These are phyloP conservation scores for Tuber indicum DNA, from an alignment of 495 filamentous ascomycete species.

Conservation along the genomic window DNA sequence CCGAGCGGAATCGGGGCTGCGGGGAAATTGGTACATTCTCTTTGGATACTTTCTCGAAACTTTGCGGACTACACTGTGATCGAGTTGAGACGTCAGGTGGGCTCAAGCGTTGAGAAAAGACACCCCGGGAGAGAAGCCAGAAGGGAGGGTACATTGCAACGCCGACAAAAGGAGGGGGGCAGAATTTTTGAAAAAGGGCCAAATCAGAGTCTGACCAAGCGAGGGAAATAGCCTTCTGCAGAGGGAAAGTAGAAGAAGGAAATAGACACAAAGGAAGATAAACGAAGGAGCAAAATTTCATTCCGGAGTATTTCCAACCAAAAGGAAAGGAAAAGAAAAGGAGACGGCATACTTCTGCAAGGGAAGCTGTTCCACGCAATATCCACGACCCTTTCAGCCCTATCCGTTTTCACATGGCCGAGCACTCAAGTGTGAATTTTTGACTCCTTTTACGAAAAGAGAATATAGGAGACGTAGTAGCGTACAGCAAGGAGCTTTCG, in stretches of 20 bases:
- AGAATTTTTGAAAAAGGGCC: constrained; percentile 29
- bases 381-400: constrained; percentile 22
- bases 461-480: constrained; percentile 32
- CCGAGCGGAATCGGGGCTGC: constrained; percentile 21
- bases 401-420: constrained; percentile 35
- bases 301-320: not conserved
- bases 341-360: constrained; percentile 31
- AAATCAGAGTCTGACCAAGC: constrained; percentile 3
- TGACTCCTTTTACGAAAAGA: constrained; percentile 38
- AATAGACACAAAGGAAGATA: constrained; percentile 8
- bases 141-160: constrained; percentile 26
- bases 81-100: constrained; percentile 16
- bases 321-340: constrained; percentile 21
- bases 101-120: constrained; percentile 9
- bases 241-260: constrained; percentile 15
- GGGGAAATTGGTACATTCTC: constrained; percentile 25
- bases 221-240: constrained; percentile 34
- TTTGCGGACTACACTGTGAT: constrained; percentile 10
- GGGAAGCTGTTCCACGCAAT: constrained; percentile 30
- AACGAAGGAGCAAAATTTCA: constrained; percentile 5
- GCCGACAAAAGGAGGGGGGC: constrained; percentile 28
- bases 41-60: constrained; percentile 6
- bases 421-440: constrained; percentile 29
- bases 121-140: constrained; percentile 4
- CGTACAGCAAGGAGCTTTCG: constrained; percentile 22